phyloP scores from a whole-genome alignment of 306 rosid species.

The Luffa acutangula region DNA sequence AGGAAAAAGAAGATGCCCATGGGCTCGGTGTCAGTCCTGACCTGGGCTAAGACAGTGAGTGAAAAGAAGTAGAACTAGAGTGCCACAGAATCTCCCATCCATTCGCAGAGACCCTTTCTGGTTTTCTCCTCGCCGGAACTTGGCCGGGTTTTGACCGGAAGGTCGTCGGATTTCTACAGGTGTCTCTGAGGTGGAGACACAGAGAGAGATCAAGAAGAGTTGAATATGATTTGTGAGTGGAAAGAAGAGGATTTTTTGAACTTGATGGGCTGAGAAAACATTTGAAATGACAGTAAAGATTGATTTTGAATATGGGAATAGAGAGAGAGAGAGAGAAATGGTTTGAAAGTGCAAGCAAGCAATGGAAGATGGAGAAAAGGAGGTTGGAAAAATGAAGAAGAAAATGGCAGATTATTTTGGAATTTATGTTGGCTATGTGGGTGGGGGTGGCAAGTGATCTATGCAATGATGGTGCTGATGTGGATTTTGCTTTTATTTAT shows the following conservation, averaged over 20 bases:
- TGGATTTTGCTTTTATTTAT: background rate
- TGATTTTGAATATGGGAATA: background rate
- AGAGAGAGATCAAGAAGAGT: background rate
- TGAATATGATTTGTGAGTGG: background rate
- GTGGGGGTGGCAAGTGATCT: background rate
- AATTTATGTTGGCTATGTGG: background rate
- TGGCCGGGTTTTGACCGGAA: background rate
- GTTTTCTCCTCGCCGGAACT: background rate
- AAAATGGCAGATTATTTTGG: constrained; percentile 1
- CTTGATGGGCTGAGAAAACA: background rate
- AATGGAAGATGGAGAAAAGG: background rate
- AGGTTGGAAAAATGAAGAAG: background rate
- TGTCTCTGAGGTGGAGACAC: background rate
- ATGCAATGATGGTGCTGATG: constrained; percentile 3
- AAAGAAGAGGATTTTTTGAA: background rate
- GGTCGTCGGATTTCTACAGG: background rate
- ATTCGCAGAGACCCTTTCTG: background rate
- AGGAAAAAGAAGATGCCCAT: background rate
- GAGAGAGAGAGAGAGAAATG: background rate
- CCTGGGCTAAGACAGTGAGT: constrained; percentile 1
- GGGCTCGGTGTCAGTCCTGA: background rate
- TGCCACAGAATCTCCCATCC: background rate
- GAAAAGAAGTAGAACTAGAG: background rate
- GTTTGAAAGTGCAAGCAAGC: background rate
- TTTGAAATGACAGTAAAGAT: background rate